Conservation (phyloP, 2,329 filamentous ascomycete species). For the Leptodontidium sp. region DNA sequence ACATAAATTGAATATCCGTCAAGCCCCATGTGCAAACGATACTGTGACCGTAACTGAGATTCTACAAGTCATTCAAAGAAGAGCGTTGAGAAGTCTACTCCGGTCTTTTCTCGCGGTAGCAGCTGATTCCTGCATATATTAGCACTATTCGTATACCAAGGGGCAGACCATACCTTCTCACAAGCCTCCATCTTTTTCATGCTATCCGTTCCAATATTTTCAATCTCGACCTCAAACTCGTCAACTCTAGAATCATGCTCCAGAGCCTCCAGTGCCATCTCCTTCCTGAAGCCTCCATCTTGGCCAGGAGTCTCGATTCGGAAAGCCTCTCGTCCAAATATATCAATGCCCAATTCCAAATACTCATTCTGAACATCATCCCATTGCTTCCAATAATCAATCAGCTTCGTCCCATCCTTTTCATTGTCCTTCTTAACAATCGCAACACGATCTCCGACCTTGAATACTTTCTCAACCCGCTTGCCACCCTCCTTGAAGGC, state of each 20-base stretch:
- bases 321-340: slow-evolving; percentile 33
- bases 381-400: slow-evolving; percentile 43
- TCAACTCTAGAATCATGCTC: slow-evolving; percentile 34
- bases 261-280: slow-evolving; percentile 37
- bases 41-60: neutral
- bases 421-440: slow-evolving; percentile 36
- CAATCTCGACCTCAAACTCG: slow-evolving; percentile 39
- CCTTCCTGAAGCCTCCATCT: slow-evolving; percentile 32
- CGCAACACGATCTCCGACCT: slow-evolving; percentile 39
- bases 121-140: slow-evolving; percentile 32
- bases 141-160: slow-evolving; percentile 12
- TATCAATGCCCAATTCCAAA: slow-evolving; percentile 36
- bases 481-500: slow-evolving; percentile 33
- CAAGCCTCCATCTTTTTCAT: slow-evolving; percentile 40
- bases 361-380: slow-evolving; percentile 43
- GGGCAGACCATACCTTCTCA: slow-evolving; percentile 40
- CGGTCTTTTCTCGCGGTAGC: slow-evolving; percentile 32
- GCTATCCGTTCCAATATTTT: slow-evolving; percentile 28
- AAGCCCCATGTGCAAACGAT: slow-evolving; percentile 5
- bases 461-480: slow-evolving; percentile 25
- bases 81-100: slow-evolving; percentile 25
- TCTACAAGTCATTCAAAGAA: neutral
- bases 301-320: slow-evolving; percentile 11
- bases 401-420: slow-evolving; percentile 37
- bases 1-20: neutral